Evolutionary conservation across 2,329 filamentous ascomycete species (phyloP).

Genomic region (Trichoderma polysporum): DNA sequence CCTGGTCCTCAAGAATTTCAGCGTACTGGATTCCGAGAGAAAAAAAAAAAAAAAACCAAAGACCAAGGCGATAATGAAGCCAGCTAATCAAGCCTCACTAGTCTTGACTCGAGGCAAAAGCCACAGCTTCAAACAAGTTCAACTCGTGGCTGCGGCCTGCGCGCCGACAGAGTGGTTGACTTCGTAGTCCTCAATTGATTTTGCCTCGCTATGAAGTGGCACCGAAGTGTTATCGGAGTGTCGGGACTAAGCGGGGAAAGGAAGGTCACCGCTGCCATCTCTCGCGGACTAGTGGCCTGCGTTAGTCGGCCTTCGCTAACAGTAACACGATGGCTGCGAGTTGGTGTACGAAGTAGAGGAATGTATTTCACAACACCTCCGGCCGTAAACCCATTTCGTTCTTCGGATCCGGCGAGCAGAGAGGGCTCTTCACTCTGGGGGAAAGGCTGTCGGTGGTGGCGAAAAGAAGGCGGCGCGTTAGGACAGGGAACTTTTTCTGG

Average conservation of each 20-base stretch:
- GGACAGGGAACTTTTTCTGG: background rate
- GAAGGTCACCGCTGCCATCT: background rate
- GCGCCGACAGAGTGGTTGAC: background rate
- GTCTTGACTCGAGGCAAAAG: background rate
- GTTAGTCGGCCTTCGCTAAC: background rate
- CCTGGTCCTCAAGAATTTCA: background rate
- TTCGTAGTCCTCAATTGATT: background rate
- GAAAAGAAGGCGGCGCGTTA: background rate
- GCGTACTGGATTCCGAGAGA: background rate
- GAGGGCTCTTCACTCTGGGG: background rate
- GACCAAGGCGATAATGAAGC: background rate
- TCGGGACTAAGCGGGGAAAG: slow-evolving; percentile 10
- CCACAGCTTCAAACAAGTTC: background rate
- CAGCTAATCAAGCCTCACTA: background rate
- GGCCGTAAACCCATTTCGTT: background rate
- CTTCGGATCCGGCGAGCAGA: background rate
- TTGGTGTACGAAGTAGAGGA: background rate
- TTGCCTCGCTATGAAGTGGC: background rate
- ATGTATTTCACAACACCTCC: background rate
- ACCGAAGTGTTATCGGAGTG: background rate
- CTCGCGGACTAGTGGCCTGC: background rate
- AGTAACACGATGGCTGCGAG: background rate
- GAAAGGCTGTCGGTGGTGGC: background rate
- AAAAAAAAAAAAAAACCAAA: background rate
- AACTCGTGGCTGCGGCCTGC: background rate